phyloP scores from a whole-genome alignment of 257 asterid genomes.

The Cinchona pubescens region DNA sequence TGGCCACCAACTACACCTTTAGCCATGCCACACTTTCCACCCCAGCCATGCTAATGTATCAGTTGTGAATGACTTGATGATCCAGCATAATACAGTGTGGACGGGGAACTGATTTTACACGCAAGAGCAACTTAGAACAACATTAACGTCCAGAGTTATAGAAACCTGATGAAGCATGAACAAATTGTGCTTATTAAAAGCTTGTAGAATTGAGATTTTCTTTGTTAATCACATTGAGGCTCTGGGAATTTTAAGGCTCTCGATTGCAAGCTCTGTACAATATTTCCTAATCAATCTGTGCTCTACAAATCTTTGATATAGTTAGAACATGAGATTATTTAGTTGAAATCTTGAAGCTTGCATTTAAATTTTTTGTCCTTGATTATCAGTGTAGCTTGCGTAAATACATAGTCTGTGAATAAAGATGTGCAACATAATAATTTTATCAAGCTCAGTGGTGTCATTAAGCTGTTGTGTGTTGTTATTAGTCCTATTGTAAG shows the following conservation, averaged over 20 bases:
- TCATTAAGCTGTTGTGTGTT: not conserved
- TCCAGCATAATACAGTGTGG: slow-evolving; percentile 73
- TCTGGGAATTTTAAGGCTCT: slow-evolving; percentile 30
- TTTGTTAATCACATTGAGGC: slow-evolving; percentile 2
- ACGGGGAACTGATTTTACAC: slow-evolving; percentile 62
- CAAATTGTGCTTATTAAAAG: not conserved
- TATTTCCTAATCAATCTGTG: slow-evolving; percentile 6
- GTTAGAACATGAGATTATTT: not conserved
- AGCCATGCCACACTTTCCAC: too few species aligned
- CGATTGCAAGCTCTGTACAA: slow-evolving; percentile 18
- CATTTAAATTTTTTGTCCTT: slow-evolving; percentile 7
- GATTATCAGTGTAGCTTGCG: not conserved
- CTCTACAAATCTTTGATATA: slow-evolving; percentile 1
- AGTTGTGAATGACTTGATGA: slow-evolving; percentile 71
- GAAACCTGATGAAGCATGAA: slow-evolving; percentile 33
- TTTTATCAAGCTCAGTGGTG: not conserved
- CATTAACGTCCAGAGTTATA: slow-evolving; percentile 51
- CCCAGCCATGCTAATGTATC: slow-evolving; percentile 78
- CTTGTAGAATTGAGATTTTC: slow-evolving; percentile 7
- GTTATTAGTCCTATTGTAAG: not conserved
- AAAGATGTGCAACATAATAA: slow-evolving; percentile 15
- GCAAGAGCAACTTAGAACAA: slow-evolving; percentile 62
- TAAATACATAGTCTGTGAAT: slow-evolving; percentile 21
- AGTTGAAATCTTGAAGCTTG: slow-evolving; percentile 16
- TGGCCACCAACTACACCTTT: too few species aligned